Evolutionary conservation across 2,329 filamentous ascomycete genomes (phyloP), one percentile per base, ranked within the genome.

Genomic region (Aspergillus versicolor): DNA sequence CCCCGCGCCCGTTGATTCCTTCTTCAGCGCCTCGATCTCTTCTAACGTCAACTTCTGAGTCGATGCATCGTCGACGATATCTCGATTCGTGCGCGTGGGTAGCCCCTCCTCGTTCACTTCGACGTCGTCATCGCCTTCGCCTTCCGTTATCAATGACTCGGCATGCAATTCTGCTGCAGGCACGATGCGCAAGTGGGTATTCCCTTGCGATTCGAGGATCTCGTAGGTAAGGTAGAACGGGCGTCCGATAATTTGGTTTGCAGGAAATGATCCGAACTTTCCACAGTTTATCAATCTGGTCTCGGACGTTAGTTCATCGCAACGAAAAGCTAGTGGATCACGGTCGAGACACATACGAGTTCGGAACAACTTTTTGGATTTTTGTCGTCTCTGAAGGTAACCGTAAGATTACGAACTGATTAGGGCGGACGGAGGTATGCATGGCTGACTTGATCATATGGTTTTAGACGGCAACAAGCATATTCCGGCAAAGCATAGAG

Each of bases 191-290:
- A 97, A 77, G 27, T 70, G 79, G 63, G 89, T 85, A 59, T 82
- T 82, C 4, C 87, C 81, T 24, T 80, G 75, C 67, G 84, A 85
- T 66, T 96, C 91, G 61, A 89, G 83, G 2, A 97, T 82, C 73
- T 97, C 93, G 76, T 91, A 99, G 1, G 92, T 97, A 59, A 95
- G 80, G 77, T 96, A 86, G 71, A 91, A 96, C 0, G 94, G 94
- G 7, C 94, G 88, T n/a, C 91, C 89, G 61, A 99, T 84, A 45
- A 99, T 85, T 32, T 94, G 84, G 70, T 97, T 97, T 52, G 90
- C 87, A 15, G 91, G 88, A 70, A 99, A 97, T 2, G 86, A 86
- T 62, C 94, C 94, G 72, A 94, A 96, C 84, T 97, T 97, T 55
- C 92, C 92, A 34, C 97, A 81, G 2, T 90, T 91, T 63, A 97